Percentiles rank a stretch among this genome's conserved stretches.
These are phyloP conservation scores for Amaranthus palmeri DNA, from an alignment of 148 eudicot species.

Conservation along the genomic window DNA sequence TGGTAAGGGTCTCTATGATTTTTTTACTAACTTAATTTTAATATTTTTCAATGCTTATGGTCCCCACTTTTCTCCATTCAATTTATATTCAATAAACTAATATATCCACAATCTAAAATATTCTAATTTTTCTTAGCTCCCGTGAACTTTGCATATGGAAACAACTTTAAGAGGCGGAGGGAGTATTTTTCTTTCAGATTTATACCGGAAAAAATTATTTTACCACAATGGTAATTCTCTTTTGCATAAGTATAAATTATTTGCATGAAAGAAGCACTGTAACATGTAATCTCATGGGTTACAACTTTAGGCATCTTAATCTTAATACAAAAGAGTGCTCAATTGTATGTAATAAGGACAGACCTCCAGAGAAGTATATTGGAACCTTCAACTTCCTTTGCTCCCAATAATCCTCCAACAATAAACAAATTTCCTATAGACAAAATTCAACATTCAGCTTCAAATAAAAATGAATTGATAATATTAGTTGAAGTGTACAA, in stretches of 20 bases:
- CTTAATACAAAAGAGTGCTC: neutral
- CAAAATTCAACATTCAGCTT: slow-evolving; percentile 2
- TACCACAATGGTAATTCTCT: neutral
- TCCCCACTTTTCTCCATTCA: no score
- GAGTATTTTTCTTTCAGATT: no score
- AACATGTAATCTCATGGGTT: neutral
- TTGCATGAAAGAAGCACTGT: neutral
- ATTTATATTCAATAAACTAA: no score
- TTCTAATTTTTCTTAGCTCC: no score
- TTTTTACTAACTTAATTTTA: no score
- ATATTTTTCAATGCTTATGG: no score
- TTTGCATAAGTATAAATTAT: neutral
- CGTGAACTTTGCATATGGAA: no score
- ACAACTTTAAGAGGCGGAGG: neutral
- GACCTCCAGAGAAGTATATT: slow-evolving; percentile 93
- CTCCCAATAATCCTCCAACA: slow-evolving; percentile 94
- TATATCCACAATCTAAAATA: no score
- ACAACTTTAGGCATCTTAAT: slow-evolving; percentile 2
- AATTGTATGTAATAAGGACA: neutral
- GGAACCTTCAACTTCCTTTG: slow-evolving; percentile 86
- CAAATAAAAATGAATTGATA: neutral
- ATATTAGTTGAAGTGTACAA: neutral
- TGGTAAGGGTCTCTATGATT: no score
- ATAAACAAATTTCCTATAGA: slow-evolving; percentile 72
- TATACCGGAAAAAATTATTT: neutral